A percentile compares a stretch with the other conserved stretches of the same genome.
Conservation (phyloP, 169 alveolate species). For the Babesia caballi region DNA sequence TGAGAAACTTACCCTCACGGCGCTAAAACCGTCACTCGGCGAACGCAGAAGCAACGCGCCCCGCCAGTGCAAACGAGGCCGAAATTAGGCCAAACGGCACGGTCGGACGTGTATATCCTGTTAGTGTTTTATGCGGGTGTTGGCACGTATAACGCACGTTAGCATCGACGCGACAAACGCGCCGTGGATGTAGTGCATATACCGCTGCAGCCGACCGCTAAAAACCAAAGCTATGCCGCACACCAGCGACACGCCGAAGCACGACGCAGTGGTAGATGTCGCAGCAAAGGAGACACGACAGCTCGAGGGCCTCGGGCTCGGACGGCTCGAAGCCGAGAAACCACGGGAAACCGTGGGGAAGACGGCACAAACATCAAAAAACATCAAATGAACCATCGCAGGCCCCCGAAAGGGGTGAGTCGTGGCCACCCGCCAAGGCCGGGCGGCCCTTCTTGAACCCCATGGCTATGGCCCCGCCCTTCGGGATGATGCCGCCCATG, state of each 20-base stretch:
- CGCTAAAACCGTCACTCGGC: background rate
- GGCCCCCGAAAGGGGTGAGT: background rate
- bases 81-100: background rate
- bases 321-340: slow-evolving; percentile 29
- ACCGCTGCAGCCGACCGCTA: background rate
- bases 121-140: background rate
- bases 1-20: background rate
- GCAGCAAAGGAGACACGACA: slow-evolving; percentile 22
- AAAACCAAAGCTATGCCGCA: too few relatives aligned
- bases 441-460: slow-evolving; percentile 18
- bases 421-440: slow-evolving; percentile 12
- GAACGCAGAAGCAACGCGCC: background rate
- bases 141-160: slow-evolving; percentile 29
- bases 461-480: slow-evolving; percentile 15
- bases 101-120: background rate
- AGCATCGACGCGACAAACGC: slow-evolving; percentile 22
- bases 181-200: slow-evolving; percentile 18
- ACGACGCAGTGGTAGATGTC: background rate
- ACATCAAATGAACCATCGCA: background rate
- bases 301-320: slow-evolving; percentile 21
- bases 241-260: background rate
- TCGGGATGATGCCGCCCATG: slow-evolving; percentile 37
- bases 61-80: background rate
- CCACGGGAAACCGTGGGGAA: slow-evolving; percentile 38
- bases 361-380: slow-evolving; percentile 23